A percentile compares a stretch with the other conserved stretches of the same genome.
phyloP scores from a whole-genome alignment of 176 grass and related monocot species.

The Musa itinerans region DNA sequence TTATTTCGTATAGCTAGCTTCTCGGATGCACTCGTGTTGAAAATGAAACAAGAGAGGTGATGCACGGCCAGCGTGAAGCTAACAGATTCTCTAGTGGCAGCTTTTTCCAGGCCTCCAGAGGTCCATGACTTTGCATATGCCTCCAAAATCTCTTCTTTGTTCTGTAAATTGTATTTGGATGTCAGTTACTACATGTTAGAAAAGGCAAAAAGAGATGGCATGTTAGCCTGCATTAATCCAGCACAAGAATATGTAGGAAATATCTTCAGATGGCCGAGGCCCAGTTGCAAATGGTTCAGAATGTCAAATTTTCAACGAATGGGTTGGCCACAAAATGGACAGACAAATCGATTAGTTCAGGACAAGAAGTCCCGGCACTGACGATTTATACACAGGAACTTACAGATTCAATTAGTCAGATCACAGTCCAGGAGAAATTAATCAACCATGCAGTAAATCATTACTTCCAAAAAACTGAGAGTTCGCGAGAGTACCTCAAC shows the following conservation, averaged over 20 bases:
- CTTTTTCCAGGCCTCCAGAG: constrained; percentile 59
- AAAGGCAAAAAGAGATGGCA: too few species aligned
- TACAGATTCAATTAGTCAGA: background rate
- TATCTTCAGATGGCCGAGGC: too few species aligned
- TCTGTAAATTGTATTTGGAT: constrained; percentile 29
- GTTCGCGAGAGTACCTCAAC: constrained; percentile 48
- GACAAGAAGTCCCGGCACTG: background rate
- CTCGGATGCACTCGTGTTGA: constrained; percentile 16
- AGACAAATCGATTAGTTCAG: background rate
- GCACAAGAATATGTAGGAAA: too few species aligned
- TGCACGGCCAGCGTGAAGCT: constrained; percentile 52
- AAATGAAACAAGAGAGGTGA: constrained; percentile 63
- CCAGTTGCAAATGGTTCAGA: background rate
- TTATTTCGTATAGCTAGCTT: constrained; percentile 45
- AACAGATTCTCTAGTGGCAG: constrained; percentile 41
- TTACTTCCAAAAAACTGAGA: constrained; percentile 10
- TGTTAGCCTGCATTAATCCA: too few species aligned
- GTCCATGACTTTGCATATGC: constrained; percentile 82
- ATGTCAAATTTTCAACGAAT: background rate
- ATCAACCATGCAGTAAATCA: constrained; percentile 12
- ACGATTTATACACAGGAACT: background rate
- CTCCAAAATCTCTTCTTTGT: constrained; percentile 61
- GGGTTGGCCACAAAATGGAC: background rate
- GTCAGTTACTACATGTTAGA: background rate
- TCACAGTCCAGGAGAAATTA: background rate